Base-by-base conservation (phyloP, 2,329 filamentous ascomycete species). In the Cercospora brassicicola region DNA sequence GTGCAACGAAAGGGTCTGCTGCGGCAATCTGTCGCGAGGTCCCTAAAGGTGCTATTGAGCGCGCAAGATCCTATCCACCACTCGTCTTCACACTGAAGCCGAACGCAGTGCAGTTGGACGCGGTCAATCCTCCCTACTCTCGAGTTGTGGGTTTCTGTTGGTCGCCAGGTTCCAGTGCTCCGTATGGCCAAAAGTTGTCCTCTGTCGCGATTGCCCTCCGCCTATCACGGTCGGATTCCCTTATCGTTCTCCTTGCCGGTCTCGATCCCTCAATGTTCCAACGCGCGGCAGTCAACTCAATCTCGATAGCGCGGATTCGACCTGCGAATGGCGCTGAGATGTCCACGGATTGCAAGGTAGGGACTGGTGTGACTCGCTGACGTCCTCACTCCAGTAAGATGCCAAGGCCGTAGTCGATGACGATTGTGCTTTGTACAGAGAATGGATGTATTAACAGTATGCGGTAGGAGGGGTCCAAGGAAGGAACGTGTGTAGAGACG, bases 401-500 rank as follows among this genome's bases (percentile, higher is more conserved):
- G 62, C 23, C 36, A 55, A 18, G n/a, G 42, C 45, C 45, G 30
- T 39, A 30, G 51, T 64, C 62, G 31, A 56, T 57, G 30, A 42
- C 30, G 59, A 65, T 67, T 45, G 63, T 67, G 67, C 65, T 65
- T 13, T 62, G 68, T 69, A 68, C 68, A 72, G 67, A 51, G 68
- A 69, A 67, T 62, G 70, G 64, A 63, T 55, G 53, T 39, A 56
- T 64, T 62, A 70, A 68, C 59, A 66, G 42, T 61, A 67, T 64
- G 36, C 20, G 57, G 39, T 62, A 48, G 11, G 39, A 62, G 66
- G 33, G 39, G 60, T 65, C 48, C 53, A 28, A 66, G 33, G 53
- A 70, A 69, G 68, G 70, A 70, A 72, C 66, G 70, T 72, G 66
- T 69, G 61, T 56, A 55, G 3, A 42, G 59, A 60, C 30, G 65